Conservation (phyloP, 306 rosid species). For the Cercis canadensis region DNA sequence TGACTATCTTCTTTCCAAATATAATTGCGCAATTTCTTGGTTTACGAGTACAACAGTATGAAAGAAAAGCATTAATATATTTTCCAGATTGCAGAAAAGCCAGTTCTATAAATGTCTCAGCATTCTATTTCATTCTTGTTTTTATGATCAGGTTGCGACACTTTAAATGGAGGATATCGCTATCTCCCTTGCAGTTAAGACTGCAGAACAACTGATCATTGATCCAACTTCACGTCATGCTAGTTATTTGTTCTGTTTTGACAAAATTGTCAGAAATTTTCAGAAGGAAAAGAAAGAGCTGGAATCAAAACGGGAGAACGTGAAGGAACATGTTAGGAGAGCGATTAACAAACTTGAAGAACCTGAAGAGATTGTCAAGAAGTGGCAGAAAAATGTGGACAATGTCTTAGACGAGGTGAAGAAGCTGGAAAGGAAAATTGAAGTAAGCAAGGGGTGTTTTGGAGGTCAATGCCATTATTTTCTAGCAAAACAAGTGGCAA, state of each 20-base stretch:
- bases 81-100: no score
- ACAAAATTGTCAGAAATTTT: neutral
- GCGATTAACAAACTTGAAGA: constrained; percentile 22
- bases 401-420: neutral
- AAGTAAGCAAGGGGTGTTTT: neutral
- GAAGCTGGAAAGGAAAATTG: constrained; percentile 7
- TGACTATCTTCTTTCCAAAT: no score
- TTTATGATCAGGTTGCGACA: neutral
- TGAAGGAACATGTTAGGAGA: neutral
- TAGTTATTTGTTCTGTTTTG: neutral
- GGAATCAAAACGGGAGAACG: neutral
- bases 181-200: neutral
- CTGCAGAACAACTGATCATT: neutral
- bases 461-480: neutral
- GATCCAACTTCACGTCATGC: neutral
- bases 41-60: no score
- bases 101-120: no score
- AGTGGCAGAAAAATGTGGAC: constrained; percentile 19
- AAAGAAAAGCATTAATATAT: no score
- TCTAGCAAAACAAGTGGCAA: constrained; percentile 6
- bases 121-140: neutral
- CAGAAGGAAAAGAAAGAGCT: neutral
- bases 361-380: constrained; percentile 30
- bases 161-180: neutral
- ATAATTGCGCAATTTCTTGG: no score